phyloP scores from a whole-genome alignment of 352 stramenopile species.

The Globisporangium iwayamae region DNA sequence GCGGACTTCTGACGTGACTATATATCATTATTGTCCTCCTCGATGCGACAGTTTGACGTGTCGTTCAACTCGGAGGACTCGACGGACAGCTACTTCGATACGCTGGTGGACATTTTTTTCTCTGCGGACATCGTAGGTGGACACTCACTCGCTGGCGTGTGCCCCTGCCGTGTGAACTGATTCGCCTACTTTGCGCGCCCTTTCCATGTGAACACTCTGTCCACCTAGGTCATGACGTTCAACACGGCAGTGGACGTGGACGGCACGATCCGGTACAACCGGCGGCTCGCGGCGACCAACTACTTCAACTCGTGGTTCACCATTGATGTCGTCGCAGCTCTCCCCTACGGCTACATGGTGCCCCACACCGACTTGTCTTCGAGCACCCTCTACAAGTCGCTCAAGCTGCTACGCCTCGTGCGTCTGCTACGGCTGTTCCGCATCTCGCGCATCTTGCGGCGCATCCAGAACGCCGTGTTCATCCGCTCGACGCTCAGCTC shows the following conservation, averaged over 20 bases:
- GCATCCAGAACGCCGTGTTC: slow-evolving; percentile 51
- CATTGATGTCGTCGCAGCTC: slow-evolving; percentile 42
- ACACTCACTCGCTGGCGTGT: background rate
- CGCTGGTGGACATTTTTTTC: slow-evolving; percentile 56
- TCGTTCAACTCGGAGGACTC: slow-evolving; percentile 38
- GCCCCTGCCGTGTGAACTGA: background rate
- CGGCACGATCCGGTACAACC: slow-evolving; percentile 43
- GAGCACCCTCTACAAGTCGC: slow-evolving; percentile 33
- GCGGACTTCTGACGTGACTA: background rate
- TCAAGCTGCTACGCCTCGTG: slow-evolving; percentile 40
- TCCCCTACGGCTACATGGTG: slow-evolving; percentile 40
- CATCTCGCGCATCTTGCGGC: slow-evolving; percentile 57
- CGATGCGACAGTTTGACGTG: slow-evolving; percentile 44
- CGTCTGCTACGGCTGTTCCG: slow-evolving; percentile 43
- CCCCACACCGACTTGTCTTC: slow-evolving; percentile 12
- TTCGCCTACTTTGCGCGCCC: too few relatives aligned
- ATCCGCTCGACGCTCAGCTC: slow-evolving; percentile 74
- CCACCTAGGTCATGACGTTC: slow-evolving; percentile 38
- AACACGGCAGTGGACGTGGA: slow-evolving; percentile 55
- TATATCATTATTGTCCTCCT: background rate
- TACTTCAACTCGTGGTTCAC: slow-evolving; percentile 53
- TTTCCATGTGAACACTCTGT: background rate
- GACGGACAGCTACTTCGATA: slow-evolving; percentile 41
- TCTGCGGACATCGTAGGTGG: slow-evolving; percentile 55
- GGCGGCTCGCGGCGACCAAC: slow-evolving; percentile 25